Evolutionary conservation across 2,329 filamentous ascomycete genomes (phyloP), one percentile per base, ranked within the genome.

Genomic region (Sclerotinia minor): DNA sequence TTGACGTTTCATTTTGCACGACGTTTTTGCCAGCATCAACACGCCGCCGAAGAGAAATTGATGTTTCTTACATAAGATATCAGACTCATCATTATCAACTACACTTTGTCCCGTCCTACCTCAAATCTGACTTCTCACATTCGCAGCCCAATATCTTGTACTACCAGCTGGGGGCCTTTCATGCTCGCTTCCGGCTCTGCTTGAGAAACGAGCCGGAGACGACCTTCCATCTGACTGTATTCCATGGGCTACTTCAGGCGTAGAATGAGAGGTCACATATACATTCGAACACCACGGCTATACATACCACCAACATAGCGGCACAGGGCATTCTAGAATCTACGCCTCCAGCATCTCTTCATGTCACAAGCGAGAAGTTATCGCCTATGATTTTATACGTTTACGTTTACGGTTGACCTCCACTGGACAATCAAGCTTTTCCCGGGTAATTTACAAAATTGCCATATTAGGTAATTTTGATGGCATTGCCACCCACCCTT

Each of bases 101-200:
- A 17, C 13, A 41, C 13, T 6, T 6, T 8, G 21, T 29, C 2
- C 17, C 3, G 41, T 21, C 17, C 29, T 26, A 59, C 2, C 9
- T 29, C 21, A 24, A 32, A 24, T 19, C 8, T 21, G 21, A 15
- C 44, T 21, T 32, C 44, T 32, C 44, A 21, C 19, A 35, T n/a
- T 60, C 19, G 19, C 57, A 60, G 26, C 44, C 41, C 29, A 60
- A 60, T 47, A n/a, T 47, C n/a, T 15, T 49, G 44, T 38, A 61
- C n/a, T 35, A 13, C 29, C 29, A 29, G 11, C 24, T 29, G 29
- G 44, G 29, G 29, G 21, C 8, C 15, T 29, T 9, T 35, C 58
- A 19, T 17, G 13, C 24, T 35, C 24, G 15, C 6, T 50, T 38
- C 45, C 45, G 45, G 29, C 11, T 32, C 13, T 50, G 32, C 45